These are phyloP conservation scores for Lichtheimia ornata DNA, from an alignment of 371 early-diverging fungal species.

Conservation along the genomic window DNA sequence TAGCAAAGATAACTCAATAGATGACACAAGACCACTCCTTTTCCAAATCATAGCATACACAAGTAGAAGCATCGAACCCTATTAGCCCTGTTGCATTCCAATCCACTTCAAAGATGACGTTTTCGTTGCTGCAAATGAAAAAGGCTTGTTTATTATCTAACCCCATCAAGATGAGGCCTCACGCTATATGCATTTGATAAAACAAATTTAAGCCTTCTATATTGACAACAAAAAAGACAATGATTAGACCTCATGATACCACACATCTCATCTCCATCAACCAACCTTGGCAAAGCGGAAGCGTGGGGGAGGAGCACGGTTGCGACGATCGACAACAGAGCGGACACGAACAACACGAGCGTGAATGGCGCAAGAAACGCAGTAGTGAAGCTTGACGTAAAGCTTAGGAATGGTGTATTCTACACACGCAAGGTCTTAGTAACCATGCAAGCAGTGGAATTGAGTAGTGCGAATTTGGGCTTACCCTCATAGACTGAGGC, in stretches of 20 bases:
- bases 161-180: too few species aligned
- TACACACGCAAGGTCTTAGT: slow-evolving; percentile 11
- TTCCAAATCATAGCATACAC: too few species aligned
- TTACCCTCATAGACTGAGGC: slow-evolving; percentile 91
- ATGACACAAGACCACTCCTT: too few species aligned
- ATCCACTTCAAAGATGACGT: too few species aligned
- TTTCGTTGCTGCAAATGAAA: too few species aligned
- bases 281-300: slow-evolving; percentile 72
- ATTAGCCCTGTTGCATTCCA: too few species aligned
- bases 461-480: not conserved
- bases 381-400: slow-evolving; percentile 96
- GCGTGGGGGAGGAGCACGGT: slow-evolving; percentile 89
- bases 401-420: slow-evolving; percentile 96
- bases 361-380: slow-evolving; percentile 98
- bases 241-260: not conserved
- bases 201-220: slow-evolving; percentile 1
- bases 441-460: not conserved
- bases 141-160: too few species aligned
- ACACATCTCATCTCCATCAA: not conserved
- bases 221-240: not conserved
- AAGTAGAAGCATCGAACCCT: too few species aligned
- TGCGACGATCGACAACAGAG: slow-evolving; percentile 84
- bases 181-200: too few species aligned
- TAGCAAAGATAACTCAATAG: too few species aligned
- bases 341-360: slow-evolving; percentile 95